A percentile compares a stretch with the other conserved stretches of the same genome.
Conservation (phyloP, 495 filamentous ascomycete genomes). For the Pyrenopolyporus hunteri region DNA sequence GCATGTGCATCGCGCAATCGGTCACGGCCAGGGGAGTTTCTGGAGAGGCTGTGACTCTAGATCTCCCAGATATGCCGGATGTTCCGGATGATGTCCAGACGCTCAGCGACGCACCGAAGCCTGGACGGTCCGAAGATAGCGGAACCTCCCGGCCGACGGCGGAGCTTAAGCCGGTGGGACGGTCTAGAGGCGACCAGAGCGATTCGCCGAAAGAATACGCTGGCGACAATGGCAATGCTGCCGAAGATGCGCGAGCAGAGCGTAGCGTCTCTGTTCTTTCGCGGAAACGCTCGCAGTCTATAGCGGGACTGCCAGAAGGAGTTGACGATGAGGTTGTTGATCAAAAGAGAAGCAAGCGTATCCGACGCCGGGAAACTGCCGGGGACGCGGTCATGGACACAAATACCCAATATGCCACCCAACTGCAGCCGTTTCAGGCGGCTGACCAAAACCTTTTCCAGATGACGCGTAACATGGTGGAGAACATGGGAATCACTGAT, state of each 20-base stretch:
- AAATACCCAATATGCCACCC: conserved; percentile 72
- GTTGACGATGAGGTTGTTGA: conserved; percentile 64
- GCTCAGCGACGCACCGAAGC: conserved; percentile 41
- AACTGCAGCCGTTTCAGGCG: conserved; percentile 68
- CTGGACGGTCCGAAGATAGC: conserved; percentile 23
- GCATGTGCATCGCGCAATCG: conserved; percentile 46
- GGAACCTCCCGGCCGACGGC: neutral
- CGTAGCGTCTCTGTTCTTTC: conserved; percentile 43
- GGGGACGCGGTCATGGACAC: conserved; percentile 75
- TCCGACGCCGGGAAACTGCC: conserved; percentile 76
- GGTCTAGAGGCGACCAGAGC: conserved; percentile 33
- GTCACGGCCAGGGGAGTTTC: conserved; percentile 41
- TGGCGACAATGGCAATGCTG: conserved; percentile 19
- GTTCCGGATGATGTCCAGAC: conserved; percentile 48
- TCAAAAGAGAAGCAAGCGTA: conserved; percentile 80
- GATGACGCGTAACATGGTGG: conserved; percentile 68
- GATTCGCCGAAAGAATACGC: conserved; percentile 32
- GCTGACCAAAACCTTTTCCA: conserved; percentile 80
- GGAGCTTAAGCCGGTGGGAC: conserved; percentile 11
- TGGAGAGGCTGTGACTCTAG: conserved; percentile 44
- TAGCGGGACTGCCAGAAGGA: conserved; percentile 62
- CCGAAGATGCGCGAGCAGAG: conserved; percentile 42
- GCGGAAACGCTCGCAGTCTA: conserved; percentile 69
- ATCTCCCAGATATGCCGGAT: conserved; percentile 43
- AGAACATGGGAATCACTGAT: conserved; percentile 67